phyloP scores from a whole-genome alignment of 805 yeast genomes.

The Naumovozyma dairenensis region DNA sequence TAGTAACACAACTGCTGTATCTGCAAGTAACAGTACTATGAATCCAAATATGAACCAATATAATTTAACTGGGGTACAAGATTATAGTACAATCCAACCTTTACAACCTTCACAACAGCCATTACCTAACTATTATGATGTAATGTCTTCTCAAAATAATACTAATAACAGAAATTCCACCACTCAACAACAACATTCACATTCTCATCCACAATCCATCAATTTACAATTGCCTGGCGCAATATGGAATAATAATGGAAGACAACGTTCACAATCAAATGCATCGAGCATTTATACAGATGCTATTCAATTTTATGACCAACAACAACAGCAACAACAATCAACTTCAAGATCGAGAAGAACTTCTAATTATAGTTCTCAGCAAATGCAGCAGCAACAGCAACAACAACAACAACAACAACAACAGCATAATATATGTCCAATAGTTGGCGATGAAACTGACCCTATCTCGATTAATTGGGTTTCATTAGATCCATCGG shows the following conservation, averaged over 20 bases:
- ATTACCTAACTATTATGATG: conserved; percentile 1
- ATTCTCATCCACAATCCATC: conserved; percentile 3
- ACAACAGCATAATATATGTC: conserved; percentile 19
- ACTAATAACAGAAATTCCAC: neutral
- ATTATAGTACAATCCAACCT: neutral
- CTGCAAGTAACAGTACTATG: conserved; percentile 14
- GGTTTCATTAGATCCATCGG: conserved; percentile 61
- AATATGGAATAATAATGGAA: conserved; percentile 4
- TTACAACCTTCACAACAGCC: conserved; percentile 1
- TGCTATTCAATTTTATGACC: conserved; percentile 23
- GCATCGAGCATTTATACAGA: conserved; percentile 28
- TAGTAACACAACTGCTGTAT: conserved; percentile 7
- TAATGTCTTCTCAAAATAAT: neutral
- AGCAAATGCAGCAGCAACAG: conserved; percentile 3
- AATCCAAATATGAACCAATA: too few relatives aligned
- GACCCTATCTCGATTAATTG: conserved; percentile 49
- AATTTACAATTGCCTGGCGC: conserved; percentile 10
- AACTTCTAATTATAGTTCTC: conserved; percentile 13
- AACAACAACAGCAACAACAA: too few relatives aligned
- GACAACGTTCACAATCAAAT: conserved; percentile 27
- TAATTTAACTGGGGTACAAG: too few relatives aligned
- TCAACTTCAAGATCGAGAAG: conserved; percentile 17
- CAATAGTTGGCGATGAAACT: conserved; percentile 44
- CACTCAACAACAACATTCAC: conserved; percentile 1
- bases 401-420: conserved; percentile 11